Evolutionary conservation across 257 asterid genomes (phyloP), one percentile per base, ranked within the genome.

Genomic region (Leptodermis oblonga): DNA sequence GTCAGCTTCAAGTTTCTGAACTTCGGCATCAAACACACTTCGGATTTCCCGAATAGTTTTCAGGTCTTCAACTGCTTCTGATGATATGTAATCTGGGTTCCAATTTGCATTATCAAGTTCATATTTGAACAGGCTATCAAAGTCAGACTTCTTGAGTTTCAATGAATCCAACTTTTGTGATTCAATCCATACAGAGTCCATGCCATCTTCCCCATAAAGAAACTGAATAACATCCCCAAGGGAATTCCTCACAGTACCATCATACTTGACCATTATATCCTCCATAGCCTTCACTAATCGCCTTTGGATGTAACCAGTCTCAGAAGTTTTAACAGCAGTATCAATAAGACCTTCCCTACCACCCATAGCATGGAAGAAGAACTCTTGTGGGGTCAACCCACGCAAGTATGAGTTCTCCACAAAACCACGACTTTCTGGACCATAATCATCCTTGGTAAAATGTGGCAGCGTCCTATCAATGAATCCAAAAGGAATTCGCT

Each of bases 331-430:
- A 81, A 94, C 99, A 1, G 99, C 99, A 46, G 99, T 94, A 73
- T 94, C 99, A 53, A 94, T 94, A 31, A 94, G 91, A 85, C 99
- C 97, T 84, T 94, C 99, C 77, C 99, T 87, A 85, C 99, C 99
- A 81, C 99, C 99, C 99, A 94, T 94, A 64, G 99, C 99, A 77
- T 94, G 99, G 83, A 94, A 94, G 82, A 94, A 94, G 84, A 94
- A 94, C 77, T 94, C 99, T 73, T 91, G 99, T 7, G 99, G 99
- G 25, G 97, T 89, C 87, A 94, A 74, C 52, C 99, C 99, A 58
- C 97, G 87, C 52, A 94, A 89, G 74, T 94, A 94, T 6, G 99
- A 94, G 81, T 94, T 94, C 87, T 91, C 99, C 68, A 94, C 99
- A 84, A 94, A 94, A 42, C 99, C 99, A 80, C 99, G 99, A 85